Percentiles rank a stretch among this genome's conserved stretches.
phyloP scores from a whole-genome alignment of 805 yeast species.

The Lachancea thermotolerans region DNA sequence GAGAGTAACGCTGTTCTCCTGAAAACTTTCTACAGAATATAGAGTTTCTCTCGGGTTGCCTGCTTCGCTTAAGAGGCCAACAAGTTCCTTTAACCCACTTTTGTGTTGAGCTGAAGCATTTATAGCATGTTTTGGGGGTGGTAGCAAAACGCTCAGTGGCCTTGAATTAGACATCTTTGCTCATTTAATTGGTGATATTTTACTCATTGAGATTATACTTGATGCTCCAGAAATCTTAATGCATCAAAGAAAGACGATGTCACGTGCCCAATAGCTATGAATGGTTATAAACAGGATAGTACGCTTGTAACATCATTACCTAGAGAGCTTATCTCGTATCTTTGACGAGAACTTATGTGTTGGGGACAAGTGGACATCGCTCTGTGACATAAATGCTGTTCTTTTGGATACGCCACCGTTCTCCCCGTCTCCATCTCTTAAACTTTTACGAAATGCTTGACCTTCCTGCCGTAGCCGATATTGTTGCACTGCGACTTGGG shows the following conservation, averaged over 20 bases:
- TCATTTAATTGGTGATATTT: neutral
- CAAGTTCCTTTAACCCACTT: neutral
- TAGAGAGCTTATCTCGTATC: constrained; percentile 19
- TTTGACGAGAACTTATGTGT: constrained; percentile 20
- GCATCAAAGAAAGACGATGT: neutral
- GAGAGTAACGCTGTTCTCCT: constrained; percentile 32
- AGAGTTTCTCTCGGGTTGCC: too few species aligned
- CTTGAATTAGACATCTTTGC: neutral
- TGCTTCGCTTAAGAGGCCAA: neutral
- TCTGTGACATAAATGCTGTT: constrained; percentile 7
- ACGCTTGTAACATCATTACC: neutral
- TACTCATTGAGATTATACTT: neutral
- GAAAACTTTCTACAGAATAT: neutral
- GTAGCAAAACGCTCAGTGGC: constrained; percentile 20
- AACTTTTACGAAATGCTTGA: constrained; percentile 28
- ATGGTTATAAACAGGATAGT: neutral
- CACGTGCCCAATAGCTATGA: neutral
- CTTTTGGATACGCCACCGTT: constrained; percentile 5
- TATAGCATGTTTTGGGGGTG: constrained; percentile 17
- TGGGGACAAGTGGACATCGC: constrained; percentile 7
- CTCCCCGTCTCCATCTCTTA: constrained; percentile 18
- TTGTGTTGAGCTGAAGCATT: neutral
- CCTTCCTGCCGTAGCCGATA: constrained; percentile 29
- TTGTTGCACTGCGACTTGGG: constrained; percentile 12
- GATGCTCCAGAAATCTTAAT: neutral